These are phyloP conservation scores for Linnemannia hyalina DNA, from an alignment of 192 early-diverging fungal species.

Conservation along the genomic window DNA sequence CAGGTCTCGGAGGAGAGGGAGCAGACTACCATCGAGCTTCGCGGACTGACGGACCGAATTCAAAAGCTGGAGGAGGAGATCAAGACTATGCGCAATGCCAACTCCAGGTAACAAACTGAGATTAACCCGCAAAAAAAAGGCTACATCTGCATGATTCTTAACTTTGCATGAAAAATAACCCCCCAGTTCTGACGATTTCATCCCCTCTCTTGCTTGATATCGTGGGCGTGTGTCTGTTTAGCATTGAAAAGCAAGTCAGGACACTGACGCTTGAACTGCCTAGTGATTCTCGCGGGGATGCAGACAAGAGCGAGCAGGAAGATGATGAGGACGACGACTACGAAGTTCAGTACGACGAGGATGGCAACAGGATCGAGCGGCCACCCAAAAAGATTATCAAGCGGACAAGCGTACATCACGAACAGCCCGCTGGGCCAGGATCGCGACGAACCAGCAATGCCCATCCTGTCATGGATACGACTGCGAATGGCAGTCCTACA, in stretches of 20 bases:
- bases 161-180: neutral
- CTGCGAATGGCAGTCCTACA: constrained; percentile 27
- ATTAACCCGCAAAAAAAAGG: neutral
- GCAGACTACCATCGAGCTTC: constrained; percentile 49
- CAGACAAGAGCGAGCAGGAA: constrained; percentile 31
- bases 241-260: constrained; percentile 41
- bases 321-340: constrained; percentile 53
- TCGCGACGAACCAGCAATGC: constrained; percentile 30
- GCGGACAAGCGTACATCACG: constrained; percentile 12
- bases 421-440: constrained; percentile 5
- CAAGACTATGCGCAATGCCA: constrained; percentile 25
- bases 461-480: constrained; percentile 16
- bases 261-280: constrained; percentile 33
- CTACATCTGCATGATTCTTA: neutral
- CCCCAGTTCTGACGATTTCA: neutral
- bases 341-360: constrained; percentile 52
- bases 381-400: constrained; percentile 13
- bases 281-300: neutral
- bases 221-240: neutral
- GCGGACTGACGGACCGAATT: constrained; percentile 39
- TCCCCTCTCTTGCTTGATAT: neutral
- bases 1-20: constrained; percentile 48
- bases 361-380: constrained; percentile 51
- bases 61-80: constrained; percentile 49
- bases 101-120: constrained; percentile 26